Evolutionary conservation across 495 filamentous ascomycete species (phyloP).

Genomic region (Talaromyces borbonicus): DNA sequence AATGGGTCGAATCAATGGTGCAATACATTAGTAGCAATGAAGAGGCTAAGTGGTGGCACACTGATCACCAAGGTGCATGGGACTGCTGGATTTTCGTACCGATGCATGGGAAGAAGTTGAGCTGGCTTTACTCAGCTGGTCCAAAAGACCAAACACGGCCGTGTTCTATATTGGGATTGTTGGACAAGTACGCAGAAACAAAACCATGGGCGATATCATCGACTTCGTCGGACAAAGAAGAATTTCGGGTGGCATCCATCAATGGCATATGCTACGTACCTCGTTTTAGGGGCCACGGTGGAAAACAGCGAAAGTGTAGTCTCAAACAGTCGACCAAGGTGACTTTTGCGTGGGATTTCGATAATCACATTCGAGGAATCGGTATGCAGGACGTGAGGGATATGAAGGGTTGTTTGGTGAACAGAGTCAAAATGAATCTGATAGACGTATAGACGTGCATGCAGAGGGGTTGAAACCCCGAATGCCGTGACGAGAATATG

Average conservation of each 20-base stretch:
- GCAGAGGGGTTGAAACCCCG: too few species aligned
- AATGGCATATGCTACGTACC: neutral
- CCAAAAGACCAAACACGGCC: neutral
- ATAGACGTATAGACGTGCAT: neutral
- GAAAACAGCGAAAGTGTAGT: neutral
- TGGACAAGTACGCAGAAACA: neutral
- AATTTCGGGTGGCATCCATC: neutral
- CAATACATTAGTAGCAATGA: neutral
- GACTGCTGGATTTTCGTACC: neutral
- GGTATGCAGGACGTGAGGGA: neutral
- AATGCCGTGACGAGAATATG: too few species aligned
- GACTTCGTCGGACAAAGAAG: neutral
- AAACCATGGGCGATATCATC: neutral
- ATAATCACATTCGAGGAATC: neutral
- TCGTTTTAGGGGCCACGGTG: neutral
- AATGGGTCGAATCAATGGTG: neutral
- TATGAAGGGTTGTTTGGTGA: neutral
- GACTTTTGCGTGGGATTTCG: neutral
- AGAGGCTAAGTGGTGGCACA: constrained; percentile 4
- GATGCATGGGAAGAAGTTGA: neutral
- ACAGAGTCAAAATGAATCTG: neutral
- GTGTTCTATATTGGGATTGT: neutral
- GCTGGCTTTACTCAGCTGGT: neutral
- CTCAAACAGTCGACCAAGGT: neutral
- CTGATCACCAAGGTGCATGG: neutral